Evolutionary conservation across 208 protist genomes (phyloP).

Genomic region (Acanthamoeba triangularis): DNA sequence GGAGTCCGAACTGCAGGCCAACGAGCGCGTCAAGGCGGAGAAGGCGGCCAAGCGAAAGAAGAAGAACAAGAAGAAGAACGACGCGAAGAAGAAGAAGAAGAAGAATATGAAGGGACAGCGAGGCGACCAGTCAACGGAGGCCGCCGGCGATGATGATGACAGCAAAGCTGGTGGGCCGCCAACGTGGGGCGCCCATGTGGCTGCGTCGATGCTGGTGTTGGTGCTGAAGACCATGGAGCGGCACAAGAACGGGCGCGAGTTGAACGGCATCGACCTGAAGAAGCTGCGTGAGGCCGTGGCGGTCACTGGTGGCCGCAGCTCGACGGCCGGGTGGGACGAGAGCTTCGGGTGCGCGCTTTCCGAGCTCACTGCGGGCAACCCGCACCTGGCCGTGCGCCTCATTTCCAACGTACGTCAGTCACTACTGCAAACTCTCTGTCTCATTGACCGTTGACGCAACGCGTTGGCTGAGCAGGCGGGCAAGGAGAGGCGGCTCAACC

Average conservation of each 20-base stretch:
- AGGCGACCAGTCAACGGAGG: background rate
- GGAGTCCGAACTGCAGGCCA: too few species aligned
- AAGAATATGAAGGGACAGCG: background rate
- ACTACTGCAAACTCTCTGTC: background rate
- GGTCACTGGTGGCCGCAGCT: background rate
- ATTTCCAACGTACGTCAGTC: background rate
- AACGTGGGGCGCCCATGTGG: background rate
- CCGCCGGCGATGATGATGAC: too few species aligned
- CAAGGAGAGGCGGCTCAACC: background rate
- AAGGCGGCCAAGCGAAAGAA: too few species aligned
- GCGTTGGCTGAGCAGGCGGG: background rate
- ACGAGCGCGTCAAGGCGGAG: too few species aligned
- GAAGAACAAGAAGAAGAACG: too few species aligned
- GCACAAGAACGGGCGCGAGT: conserved; percentile 22
- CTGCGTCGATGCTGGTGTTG: background rate
- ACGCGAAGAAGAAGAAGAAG: too few species aligned
- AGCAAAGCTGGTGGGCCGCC: background rate
- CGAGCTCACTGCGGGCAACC: too few species aligned
- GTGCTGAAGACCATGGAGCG: background rate
- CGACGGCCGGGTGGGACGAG: background rate
- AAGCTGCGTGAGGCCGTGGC: background rate
- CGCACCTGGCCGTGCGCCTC: background rate
- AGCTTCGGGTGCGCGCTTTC: background rate
- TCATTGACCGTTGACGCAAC: background rate
- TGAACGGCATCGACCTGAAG: background rate